Percentiles rank a stretch among this genome's conserved stretches.
These are phyloP conservation scores for Elaeis oleifera DNA, from an alignment of 202 grass and related monocot genomes.

Conservation along the genomic window DNA sequence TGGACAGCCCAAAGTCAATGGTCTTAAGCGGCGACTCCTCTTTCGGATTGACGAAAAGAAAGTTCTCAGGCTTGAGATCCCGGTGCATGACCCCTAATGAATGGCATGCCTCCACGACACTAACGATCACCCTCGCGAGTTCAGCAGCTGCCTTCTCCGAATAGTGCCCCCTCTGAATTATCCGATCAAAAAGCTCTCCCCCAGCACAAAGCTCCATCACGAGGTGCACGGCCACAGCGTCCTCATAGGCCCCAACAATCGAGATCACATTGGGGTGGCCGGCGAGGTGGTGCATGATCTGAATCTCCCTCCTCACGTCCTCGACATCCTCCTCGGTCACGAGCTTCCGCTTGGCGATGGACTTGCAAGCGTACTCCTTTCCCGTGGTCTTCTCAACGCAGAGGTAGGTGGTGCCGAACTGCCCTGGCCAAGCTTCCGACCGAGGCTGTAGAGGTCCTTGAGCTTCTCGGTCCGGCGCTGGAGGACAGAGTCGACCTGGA, in stretches of 20 bases:
- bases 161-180: constrained; percentile 80
- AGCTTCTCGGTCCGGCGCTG: constrained; percentile 80
- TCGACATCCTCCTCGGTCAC: constrained; percentile 89
- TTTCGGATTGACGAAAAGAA: constrained; percentile 60
- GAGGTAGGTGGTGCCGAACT: constrained; percentile 91
- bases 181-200: constrained; percentile 86
- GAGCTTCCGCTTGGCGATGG: constrained; percentile 89
- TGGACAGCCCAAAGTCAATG: constrained; percentile 92
- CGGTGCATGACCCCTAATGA: constrained; percentile 97
- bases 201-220: constrained; percentile 97
- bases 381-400: constrained; percentile 64
- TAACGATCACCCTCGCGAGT: constrained; percentile 77
- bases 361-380: constrained; percentile 91
- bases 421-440: constrained; percentile 78
- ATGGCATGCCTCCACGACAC: constrained; percentile 87
- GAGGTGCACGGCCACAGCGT: constrained; percentile 79
- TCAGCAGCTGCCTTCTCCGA: constrained; percentile 77
- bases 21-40: constrained; percentile 86
- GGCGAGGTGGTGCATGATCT: constrained; percentile 94
- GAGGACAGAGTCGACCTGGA: constrained; percentile 62
- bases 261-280: constrained; percentile 82
- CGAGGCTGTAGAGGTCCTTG: constrained; percentile 90
- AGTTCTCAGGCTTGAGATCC: constrained; percentile 97
- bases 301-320: constrained; percentile 92
- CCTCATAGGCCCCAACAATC: constrained; percentile 75